These are phyloP conservation scores for Austropuccinia psidii DNA, from an alignment of 1,284 basidiomycete species.

Conservation along the genomic window DNA sequence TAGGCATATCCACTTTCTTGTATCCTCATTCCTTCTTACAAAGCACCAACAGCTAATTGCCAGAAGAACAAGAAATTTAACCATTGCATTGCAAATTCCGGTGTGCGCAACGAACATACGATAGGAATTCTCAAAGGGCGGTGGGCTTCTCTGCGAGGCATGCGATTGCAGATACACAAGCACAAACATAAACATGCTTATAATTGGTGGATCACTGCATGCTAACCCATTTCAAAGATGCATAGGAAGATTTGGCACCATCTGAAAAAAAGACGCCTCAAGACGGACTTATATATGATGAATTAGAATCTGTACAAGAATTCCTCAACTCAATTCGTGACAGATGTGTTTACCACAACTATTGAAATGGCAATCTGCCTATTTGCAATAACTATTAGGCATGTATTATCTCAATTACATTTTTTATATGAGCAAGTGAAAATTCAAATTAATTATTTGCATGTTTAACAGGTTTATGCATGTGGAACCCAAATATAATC, in stretches of 20 bases:
- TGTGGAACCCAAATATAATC: no score
- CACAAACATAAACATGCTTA: not conserved
- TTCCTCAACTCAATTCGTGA: not conserved
- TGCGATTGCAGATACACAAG: not conserved
- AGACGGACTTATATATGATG: no score
- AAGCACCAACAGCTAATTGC: not conserved
- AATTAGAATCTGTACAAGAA: no score
- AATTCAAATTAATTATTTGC: no score
- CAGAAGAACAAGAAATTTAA: not conserved
- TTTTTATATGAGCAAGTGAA: no score
- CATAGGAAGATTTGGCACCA: not conserved
- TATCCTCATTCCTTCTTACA: not conserved
- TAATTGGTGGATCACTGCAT: not conserved
- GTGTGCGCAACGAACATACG: not conserved
- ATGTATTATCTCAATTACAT: no score
- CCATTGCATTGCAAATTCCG: slow-evolving; percentile 8
- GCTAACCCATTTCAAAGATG: not conserved
- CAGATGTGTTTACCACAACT: not conserved
- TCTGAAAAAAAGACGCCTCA: no score
- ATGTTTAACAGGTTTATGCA: no score
- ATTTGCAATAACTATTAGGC: no score
- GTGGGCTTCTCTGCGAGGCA: not conserved
- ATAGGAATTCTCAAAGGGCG: not conserved
- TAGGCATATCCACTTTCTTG: not conserved
- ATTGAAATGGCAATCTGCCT: not conserved